These are phyloP conservation scores for Lagerstroemia speciosa DNA, from an alignment of 345 rosid genomes.

Conservation along the genomic window DNA sequence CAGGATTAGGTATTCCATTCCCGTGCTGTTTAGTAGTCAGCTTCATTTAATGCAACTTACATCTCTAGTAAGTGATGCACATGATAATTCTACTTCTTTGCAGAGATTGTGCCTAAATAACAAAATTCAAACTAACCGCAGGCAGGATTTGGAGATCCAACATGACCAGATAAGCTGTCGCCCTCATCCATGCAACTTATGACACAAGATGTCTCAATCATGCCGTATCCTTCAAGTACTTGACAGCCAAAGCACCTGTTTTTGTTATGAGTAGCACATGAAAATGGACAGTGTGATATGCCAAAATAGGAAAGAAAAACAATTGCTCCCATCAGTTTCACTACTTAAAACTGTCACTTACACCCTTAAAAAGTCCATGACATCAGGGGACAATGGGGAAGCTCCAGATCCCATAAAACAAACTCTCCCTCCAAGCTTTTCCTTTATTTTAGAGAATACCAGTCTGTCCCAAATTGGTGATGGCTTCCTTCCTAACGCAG, in stretches of 20 bases:
- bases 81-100: background rate
- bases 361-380: constrained; percentile 81
- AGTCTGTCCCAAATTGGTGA: constrained; percentile 80
- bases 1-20: background rate
- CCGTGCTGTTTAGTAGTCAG: background rate
- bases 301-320: background rate
- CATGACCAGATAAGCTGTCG: constrained; percentile 71
- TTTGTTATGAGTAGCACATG: background rate
- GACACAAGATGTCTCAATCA: constrained; percentile 85
- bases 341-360: constrained; percentile 30
- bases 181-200: constrained; percentile 56
- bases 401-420: constrained; percentile 77
- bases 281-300: background rate
- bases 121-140: constrained; percentile 45
- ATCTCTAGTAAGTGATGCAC: background rate
- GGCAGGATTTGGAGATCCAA: constrained; percentile 75
- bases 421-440: constrained; percentile 77
- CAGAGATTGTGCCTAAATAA: background rate
- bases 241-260: constrained; percentile 85
- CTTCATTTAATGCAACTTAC: background rate
- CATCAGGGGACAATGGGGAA: constrained; percentile 83
- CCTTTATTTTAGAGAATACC: constrained; percentile 75
- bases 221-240: constrained; percentile 80
- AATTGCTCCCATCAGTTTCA: background rate
- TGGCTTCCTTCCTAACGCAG: constrained; percentile 46